A percentile compares a stretch with the other conserved stretches of the same genome.
Conservation (phyloP, 495 filamentous ascomycete genomes). For the Daldinia grandis region DNA sequence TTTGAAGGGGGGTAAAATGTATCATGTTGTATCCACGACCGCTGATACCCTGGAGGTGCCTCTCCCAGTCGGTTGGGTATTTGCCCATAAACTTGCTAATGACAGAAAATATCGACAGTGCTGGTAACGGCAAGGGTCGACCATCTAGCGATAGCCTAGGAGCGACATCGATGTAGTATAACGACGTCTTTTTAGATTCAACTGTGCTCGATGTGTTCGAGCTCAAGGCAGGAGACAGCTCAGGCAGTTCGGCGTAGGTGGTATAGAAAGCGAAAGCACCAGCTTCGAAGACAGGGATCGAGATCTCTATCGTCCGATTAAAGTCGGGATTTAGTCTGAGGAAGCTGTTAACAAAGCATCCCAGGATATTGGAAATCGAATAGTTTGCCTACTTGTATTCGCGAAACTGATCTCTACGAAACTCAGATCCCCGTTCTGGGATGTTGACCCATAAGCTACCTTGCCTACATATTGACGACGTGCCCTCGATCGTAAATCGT, state of each 20-base stretch:
- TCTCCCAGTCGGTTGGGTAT: conserved; percentile 87
- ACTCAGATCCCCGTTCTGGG: conserved; percentile 75
- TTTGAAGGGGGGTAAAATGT: conserved; percentile 94
- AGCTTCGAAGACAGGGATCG: conserved; percentile 81
- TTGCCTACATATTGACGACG: conserved; percentile 91
- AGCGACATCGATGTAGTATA: conserved; percentile 92
- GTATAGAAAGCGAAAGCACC: conserved; percentile 97
- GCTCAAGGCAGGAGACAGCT: conserved; percentile 68
- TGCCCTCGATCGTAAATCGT: conserved; percentile 93
- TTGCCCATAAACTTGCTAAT: conserved; percentile 98
- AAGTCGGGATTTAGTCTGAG: conserved; percentile 87
- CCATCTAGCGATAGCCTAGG: conserved; percentile 79
- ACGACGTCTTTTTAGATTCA: conserved; percentile 70
- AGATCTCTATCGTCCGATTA: conserved; percentile 87
- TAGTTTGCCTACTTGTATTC: conserved; percentile 78
- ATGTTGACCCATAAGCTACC: conserved; percentile 97
- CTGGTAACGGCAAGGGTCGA: conserved; percentile 76
- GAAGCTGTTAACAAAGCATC: conserved; percentile 38
- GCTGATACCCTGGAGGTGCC: conserved; percentile 84
- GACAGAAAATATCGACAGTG: conserved; percentile 90
- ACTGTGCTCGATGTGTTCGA: conserved; percentile 48
- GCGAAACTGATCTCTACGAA: conserved; percentile 78
- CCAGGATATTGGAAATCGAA: neutral
- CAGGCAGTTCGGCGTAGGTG: conserved; percentile 86
- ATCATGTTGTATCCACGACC: conserved; percentile 97